Percentiles rank a stretch among this genome's conserved stretches.
Conservation (phyloP, 768 basidiomycete genomes). For the Serpula lacrymans region DNA sequence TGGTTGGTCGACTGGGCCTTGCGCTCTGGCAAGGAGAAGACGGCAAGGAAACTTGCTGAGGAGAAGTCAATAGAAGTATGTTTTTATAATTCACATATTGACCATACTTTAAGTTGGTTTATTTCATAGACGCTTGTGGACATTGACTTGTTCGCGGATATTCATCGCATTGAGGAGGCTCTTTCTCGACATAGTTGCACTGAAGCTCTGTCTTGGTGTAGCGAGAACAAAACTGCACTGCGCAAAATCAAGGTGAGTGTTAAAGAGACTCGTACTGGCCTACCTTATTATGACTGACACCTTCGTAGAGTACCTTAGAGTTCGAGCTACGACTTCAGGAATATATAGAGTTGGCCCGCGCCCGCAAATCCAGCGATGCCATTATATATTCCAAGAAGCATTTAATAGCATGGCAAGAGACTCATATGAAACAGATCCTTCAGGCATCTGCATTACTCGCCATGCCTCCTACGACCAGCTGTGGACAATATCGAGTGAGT, state of each 20-base stretch:
- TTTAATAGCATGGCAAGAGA: conserved; percentile 77
- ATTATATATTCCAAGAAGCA: conserved; percentile 83
- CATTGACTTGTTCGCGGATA: conserved; percentile 87
- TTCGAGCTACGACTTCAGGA: conserved; percentile 95
- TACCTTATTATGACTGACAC: background rate
- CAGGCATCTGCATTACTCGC: conserved; percentile 77
- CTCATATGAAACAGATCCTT: conserved; percentile 73
- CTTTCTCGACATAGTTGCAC: conserved; percentile 72
- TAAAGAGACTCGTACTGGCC: conserved; percentile 1
- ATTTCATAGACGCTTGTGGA: conserved; percentile 73
- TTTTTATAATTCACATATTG: conserved; percentile 7
- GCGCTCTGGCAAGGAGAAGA: conserved; percentile 70
- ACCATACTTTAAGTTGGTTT: conserved; percentile 14
- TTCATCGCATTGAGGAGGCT: conserved; percentile 81
- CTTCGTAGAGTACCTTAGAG: conserved; percentile 86
- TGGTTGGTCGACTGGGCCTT: conserved; percentile 95
- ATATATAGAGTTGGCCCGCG: conserved; percentile 87
- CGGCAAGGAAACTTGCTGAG: conserved; percentile 72
- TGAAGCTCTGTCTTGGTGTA: conserved; percentile 94
- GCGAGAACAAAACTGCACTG: conserved; percentile 90
- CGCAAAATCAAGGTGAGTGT: conserved; percentile 79
- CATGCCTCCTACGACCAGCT: conserved; percentile 65
- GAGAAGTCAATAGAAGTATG: conserved; percentile 78
- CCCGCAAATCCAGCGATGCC: conserved; percentile 63
- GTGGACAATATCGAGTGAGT: conserved; percentile 75